These are phyloP conservation scores for Microbotryum intermedium DNA, from an alignment of 1,284 basidiomycete genomes.

Conservation along the genomic window DNA sequence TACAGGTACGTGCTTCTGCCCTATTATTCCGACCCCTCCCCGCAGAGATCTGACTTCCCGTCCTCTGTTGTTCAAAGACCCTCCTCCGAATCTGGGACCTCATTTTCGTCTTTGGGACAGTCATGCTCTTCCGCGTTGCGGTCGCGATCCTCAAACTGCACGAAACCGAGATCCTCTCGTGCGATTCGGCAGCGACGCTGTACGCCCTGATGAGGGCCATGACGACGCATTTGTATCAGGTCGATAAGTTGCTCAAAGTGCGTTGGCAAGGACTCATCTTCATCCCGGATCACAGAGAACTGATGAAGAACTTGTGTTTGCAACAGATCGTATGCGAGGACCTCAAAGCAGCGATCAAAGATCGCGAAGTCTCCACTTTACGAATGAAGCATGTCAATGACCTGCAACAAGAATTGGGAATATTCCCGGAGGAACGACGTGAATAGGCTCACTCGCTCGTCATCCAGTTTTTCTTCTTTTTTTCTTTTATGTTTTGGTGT, in stretches of 20 bases:
- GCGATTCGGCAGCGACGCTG: slow-evolving; percentile 72
- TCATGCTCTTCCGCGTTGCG: slow-evolving; percentile 64
- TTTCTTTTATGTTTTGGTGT: no score
- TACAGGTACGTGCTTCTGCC: slow-evolving; percentile 56
- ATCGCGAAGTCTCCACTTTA: slow-evolving; percentile 59
- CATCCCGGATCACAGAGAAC: background rate
- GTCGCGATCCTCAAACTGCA: slow-evolving; percentile 75
- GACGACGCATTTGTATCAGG: slow-evolving; percentile 83
- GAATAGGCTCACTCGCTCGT: no score
- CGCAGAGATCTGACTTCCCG: slow-evolving; percentile 10
- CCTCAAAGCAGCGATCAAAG: slow-evolving; percentile 55
- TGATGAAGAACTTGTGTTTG: slow-evolving; percentile 35
- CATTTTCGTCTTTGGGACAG: slow-evolving; percentile 87
- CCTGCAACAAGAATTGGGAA: slow-evolving; percentile 30
- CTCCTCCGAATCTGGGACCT: slow-evolving; percentile 63
- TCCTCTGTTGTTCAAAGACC: slow-evolving; percentile 47
- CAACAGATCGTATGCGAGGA: slow-evolving; percentile 49
- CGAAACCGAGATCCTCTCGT: slow-evolving; percentile 69
- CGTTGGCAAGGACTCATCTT: slow-evolving; percentile 29
- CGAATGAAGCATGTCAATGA: slow-evolving; percentile 48
- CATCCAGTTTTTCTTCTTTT: no score
- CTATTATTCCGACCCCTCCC: background rate
- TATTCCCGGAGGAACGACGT: background rate
- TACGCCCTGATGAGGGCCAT: slow-evolving; percentile 77
- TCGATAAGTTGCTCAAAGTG: slow-evolving; percentile 80